Conservation (phyloP, 202 grass and related monocot species). For the Cymbopogon flexuosus region DNA sequence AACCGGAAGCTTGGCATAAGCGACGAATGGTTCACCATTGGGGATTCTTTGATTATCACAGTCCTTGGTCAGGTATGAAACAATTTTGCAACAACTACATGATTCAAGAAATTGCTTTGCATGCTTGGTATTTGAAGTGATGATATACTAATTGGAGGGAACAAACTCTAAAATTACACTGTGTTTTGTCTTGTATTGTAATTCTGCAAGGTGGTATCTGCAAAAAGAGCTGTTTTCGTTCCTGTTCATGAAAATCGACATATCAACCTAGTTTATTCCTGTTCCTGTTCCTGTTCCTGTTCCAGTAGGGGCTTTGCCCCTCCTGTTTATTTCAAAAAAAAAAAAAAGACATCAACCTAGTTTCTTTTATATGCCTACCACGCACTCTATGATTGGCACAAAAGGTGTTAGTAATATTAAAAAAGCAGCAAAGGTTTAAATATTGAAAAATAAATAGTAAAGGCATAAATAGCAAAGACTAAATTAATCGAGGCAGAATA, state of each 20-base stretch:
- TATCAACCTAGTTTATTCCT: not conserved
- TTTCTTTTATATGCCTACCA: not conserved
- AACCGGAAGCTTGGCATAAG: slow-evolving; percentile 71
- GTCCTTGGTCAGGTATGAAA: slow-evolving; percentile 79
- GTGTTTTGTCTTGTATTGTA: not conserved
- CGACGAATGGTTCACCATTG: slow-evolving; percentile 93
- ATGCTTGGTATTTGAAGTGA: not conserved
- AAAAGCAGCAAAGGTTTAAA: not conserved
- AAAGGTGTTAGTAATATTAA: not conserved
- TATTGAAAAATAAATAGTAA: not conserved
- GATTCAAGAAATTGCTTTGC: not conserved
- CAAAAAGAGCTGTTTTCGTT: not conserved
- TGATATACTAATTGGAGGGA: not conserved
- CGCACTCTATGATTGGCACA: not conserved
- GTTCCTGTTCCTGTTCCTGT: too few species aligned
- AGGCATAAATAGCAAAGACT: not conserved
- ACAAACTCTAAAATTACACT: not conserved
- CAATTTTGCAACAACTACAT: not conserved
- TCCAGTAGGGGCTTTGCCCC: too few species aligned
- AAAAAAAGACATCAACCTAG: not conserved
- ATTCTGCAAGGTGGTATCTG: not conserved
- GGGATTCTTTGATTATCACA: slow-evolving; percentile 93
- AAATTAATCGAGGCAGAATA: not conserved
- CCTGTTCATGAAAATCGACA: not conserved
- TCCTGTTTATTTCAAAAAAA: too few species aligned